Evolutionary conservation across 352 stramenopile genomes (phyloP), one percentile per base, ranked within the genome.

Genomic region (Pythium vanterpoolii): DNA sequence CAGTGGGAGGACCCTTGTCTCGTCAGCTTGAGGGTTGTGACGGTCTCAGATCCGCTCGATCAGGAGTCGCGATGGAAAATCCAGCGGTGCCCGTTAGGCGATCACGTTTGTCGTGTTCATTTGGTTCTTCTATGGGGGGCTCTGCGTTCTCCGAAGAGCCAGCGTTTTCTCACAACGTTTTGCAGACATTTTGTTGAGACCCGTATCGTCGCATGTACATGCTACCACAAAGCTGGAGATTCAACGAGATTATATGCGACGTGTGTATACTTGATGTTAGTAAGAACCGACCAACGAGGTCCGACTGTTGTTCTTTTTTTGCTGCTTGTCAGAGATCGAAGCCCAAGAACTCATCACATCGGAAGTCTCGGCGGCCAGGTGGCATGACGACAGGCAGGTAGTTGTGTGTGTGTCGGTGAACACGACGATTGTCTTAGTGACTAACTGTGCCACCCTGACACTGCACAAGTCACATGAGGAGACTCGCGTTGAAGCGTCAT

Each of bases 231-330:
- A n/a, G n/a, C n/a, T 34, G 4, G n/a, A 62, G 55, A 62, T 62
- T 62, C 55, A 24, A 16, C 7, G 10, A 7, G 24, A 28, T 6
- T 21, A 1, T 42, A n/a, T 62, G 55, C 28, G 55, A 62, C 44
- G n/a, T 62, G 55, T 40, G 44, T 6, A 54, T 10, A 62, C 55
- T 55, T 40, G 44, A 16, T 18, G 2, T 48, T 62, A 34, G 55
- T 55, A 7, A 10, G 19, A 4, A 6, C 13, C 16, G 14, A 6
- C 28, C 51, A 23, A 40, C 18, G n/a, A 61, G 55, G 55, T 62
- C 55, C 55, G 31, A 19, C 9, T 39, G 3, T 30, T 51, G n/a
- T n/a, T n/a, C n/a, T n/a, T n/a, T n/a, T n/a, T n/a, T n/a, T n/a
- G n/a, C n/a, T n/a, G 26, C 24, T 33, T 16, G 44, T 23, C 44